These are phyloP conservation scores for Samsoniella hepiali DNA, from an alignment of 2,329 filamentous ascomycete species.

Conservation along the genomic window DNA sequence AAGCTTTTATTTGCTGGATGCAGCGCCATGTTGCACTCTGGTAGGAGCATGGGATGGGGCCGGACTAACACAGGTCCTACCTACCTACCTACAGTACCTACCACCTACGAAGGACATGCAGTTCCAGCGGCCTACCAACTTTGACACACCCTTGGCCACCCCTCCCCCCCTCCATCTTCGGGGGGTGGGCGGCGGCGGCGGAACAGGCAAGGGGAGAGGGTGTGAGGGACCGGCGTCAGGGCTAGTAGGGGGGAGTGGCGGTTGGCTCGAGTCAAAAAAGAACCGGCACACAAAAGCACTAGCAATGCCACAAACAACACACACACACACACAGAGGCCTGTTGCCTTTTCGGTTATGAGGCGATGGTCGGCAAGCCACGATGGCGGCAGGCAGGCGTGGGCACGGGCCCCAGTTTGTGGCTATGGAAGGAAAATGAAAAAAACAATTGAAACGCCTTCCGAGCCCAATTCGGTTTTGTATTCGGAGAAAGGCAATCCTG, in stretches of 20 bases:
- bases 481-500: neutral
- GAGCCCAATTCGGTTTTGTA: neutral
- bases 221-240: neutral
- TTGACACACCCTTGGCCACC: neutral
- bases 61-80: conserved; percentile 11
- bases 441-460: neutral
- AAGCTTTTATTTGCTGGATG: conserved; percentile 18
- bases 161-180: neutral
- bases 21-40: conserved; percentile 17
- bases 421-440: neutral
- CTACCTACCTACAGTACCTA: no score
- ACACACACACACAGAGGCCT: neutral
- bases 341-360: conserved; percentile 14
- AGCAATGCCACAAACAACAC: neutral
- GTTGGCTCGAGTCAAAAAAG: conserved; percentile 13
- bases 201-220: neutral
- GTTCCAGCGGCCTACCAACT: neutral
- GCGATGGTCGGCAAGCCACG: conserved; percentile 16
- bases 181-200: neutral
- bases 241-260: neutral
- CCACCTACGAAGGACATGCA: neutral
- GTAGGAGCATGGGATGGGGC: conserved; percentile 16
- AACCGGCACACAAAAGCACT: neutral
- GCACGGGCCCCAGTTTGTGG: neutral
- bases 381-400: conserved; percentile 14